phyloP scores from a whole-genome alignment of 176 grass and related monocot genomes.

The Cymbopogon citratus region DNA sequence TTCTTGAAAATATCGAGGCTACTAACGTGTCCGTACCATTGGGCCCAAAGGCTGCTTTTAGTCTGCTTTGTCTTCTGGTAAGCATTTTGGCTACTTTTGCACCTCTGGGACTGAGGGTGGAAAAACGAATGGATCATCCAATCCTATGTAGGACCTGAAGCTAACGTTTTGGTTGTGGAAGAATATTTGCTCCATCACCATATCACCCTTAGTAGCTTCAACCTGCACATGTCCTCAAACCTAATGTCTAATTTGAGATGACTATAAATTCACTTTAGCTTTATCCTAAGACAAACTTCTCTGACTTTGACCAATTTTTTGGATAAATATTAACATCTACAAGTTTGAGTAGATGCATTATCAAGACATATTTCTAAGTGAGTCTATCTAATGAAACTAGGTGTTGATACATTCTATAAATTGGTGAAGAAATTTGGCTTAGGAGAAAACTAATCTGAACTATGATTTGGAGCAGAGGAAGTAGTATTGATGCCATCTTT shows the following conservation, averaged over 20 bases:
- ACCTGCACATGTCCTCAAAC: background rate
- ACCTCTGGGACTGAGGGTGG: background rate
- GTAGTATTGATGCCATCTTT: no score
- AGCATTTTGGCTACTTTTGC: constrained; percentile 31
- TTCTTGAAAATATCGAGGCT: constrained; percentile 83
- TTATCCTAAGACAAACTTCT: background rate
- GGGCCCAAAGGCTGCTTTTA: constrained; percentile 89
- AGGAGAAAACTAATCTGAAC: background rate
- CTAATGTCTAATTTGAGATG: background rate
- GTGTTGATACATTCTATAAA: background rate
- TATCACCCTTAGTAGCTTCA: background rate
- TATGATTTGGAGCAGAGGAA: background rate
- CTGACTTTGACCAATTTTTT: background rate
- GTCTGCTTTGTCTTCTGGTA: constrained; percentile 94
- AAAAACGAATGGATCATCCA: background rate
- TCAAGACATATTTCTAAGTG: background rate
- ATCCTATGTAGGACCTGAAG: background rate
- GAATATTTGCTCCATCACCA: background rate
- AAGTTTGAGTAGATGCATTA: background rate
- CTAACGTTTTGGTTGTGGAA: background rate
- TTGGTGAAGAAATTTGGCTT: background rate
- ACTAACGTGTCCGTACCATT: constrained; percentile 55
- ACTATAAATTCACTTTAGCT: background rate
- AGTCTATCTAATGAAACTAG: background rate
- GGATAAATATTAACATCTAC: background rate